These are phyloP conservation scores for Emericellopsis atlantica DNA, from an alignment of 2,329 filamentous ascomycete species.

Conservation along the genomic window DNA sequence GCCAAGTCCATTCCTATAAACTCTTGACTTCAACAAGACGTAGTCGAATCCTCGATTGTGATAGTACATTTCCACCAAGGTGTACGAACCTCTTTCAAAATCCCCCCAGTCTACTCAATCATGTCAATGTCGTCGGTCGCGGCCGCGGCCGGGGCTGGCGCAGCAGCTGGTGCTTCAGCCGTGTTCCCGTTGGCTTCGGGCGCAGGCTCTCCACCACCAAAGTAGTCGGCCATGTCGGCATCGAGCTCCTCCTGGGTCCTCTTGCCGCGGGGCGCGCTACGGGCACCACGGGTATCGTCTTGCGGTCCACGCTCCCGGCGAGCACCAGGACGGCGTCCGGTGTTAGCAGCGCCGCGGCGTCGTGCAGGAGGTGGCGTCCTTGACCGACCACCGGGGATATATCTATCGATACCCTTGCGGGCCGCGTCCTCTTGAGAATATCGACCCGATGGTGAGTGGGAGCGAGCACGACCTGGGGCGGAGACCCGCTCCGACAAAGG, in stretches of 20 bases:
- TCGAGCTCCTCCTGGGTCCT: constrained; percentile 90
- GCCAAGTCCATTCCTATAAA: too few relatives aligned
- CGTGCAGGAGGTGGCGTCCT: constrained; percentile 47
- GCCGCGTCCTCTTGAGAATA: constrained; percentile 43
- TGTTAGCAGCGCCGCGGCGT: constrained; percentile 22
- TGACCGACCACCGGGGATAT: constrained; percentile 54
- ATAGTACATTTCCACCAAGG: too few relatives aligned
- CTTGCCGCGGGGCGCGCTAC: constrained; percentile 45
- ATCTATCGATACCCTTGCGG: constrained; percentile 63
- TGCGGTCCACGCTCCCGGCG: constrained; percentile 26
- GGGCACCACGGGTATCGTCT: constrained; percentile 23
- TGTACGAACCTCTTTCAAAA: too few relatives aligned
- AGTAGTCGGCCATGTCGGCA: constrained; percentile 96
- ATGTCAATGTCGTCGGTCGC: constrained; percentile 52
- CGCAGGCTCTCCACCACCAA: constrained; percentile 35
- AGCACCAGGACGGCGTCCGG: constrained; percentile 37
- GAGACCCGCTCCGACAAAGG: constrained; percentile 51
- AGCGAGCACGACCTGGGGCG: constrained; percentile 47
- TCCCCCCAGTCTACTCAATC: constrained; percentile 40
- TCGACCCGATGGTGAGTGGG: constrained; percentile 32
- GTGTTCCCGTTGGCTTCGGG: constrained; percentile 19
- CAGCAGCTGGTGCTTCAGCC: constrained; percentile 17
- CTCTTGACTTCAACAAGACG: too few relatives aligned
- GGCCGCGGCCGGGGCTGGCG: constrained; percentile 12
- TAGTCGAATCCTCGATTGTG: too few relatives aligned